Evolutionary conservation across 257 asterid species (phyloP).

Genomic region (Penstemon davidsonii): DNA sequence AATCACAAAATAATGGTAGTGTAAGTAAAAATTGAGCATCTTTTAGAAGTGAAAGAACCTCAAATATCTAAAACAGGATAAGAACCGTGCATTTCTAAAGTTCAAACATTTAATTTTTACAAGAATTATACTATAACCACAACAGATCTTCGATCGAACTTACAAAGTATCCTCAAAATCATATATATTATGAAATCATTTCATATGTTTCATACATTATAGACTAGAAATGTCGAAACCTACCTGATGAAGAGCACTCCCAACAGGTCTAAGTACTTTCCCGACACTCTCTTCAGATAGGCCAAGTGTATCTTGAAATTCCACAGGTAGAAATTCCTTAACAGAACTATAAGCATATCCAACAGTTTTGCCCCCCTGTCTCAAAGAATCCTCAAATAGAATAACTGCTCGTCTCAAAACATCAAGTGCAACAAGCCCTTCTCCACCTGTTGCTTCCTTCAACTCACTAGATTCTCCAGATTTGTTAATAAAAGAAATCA

Average conservation of each 20-base stretch:
- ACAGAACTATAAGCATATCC: constrained; percentile 63
- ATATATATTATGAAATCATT: not conserved
- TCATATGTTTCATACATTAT: not conserved
- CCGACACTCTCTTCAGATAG: constrained; percentile 48
- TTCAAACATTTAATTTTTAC: not conserved
- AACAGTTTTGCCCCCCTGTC: constrained; percentile 47
- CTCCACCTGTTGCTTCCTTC: constrained; percentile 62
- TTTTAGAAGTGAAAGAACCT: constrained; percentile 7
- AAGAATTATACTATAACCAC: not conserved
- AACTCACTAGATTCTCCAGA: constrained; percentile 63
- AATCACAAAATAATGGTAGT: not conserved
- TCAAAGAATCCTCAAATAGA: constrained; percentile 58
- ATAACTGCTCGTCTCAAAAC: constrained; percentile 51
- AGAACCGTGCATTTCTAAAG: not conserved
- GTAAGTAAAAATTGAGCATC: too few species aligned
- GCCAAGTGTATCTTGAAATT: constrained; percentile 52
- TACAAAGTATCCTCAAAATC: not conserved
- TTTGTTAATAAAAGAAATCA: constrained; percentile 45
- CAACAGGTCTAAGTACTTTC: constrained; percentile 50
- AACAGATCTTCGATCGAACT: not conserved
- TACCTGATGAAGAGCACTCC: constrained; percentile 67
- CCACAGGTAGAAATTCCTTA: constrained; percentile 71
- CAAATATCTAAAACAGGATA: not conserved
- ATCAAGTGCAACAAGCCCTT: constrained; percentile 53
- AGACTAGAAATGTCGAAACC: constrained; percentile 11